A percentile compares a stretch with the other conserved stretches of the same genome.
Evolutionary conservation across 345 rosid species (phyloP).

Genomic region (Citrus australasica): DNA sequence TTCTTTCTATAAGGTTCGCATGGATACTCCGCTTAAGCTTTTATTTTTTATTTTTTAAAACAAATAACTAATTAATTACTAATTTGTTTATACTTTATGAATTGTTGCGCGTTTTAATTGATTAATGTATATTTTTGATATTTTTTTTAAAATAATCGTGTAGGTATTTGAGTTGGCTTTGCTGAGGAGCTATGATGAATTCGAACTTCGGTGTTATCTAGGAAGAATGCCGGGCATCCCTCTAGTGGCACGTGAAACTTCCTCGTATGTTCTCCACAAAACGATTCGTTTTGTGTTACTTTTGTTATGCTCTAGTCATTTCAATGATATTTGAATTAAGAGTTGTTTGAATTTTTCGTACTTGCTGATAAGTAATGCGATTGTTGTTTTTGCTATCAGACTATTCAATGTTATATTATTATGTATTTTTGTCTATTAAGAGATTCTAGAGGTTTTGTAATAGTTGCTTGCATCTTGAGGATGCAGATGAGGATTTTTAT

Average conservation of each 20-base stretch:
- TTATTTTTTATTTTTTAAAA: background rate
- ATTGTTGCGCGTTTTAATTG: background rate
- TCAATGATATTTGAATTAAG: background rate
- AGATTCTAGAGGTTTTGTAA: background rate
- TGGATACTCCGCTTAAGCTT: background rate
- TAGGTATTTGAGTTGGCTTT: background rate
- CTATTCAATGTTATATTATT: background rate
- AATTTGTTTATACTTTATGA: background rate
- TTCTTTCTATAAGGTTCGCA: background rate
- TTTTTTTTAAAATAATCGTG: background rate
- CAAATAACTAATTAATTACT: background rate
- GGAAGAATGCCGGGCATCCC: conserved; percentile 94
- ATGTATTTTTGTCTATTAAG: background rate
- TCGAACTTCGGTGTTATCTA: conserved; percentile 24
- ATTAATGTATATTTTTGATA: background rate
- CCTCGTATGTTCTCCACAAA: conserved; percentile 52
- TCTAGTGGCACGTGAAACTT: conserved; percentile 67
- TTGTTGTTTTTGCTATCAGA: background rate
- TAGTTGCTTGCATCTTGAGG: background rate
- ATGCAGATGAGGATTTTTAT: background rate
- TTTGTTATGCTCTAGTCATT: background rate
- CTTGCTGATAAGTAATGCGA: background rate
- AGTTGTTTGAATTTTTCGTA: background rate
- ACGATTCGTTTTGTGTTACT: background rate
- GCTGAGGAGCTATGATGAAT: conserved; percentile 40